Evolutionary conservation across 2,329 filamentous ascomycete species (phyloP).

Genomic region (Metarhizium anisopliae): DNA sequence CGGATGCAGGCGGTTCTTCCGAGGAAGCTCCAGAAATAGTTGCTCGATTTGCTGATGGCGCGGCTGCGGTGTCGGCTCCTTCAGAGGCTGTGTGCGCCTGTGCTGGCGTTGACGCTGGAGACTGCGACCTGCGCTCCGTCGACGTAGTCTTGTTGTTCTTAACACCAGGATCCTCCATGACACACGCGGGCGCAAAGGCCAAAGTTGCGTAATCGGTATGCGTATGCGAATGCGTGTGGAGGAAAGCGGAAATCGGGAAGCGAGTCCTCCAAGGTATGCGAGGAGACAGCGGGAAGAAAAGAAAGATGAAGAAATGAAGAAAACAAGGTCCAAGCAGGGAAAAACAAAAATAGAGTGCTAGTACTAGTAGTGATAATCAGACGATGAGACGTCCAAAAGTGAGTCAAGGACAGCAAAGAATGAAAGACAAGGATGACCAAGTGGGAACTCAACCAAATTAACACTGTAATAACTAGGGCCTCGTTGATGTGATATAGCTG

Average conservation of each 20-base stretch:
- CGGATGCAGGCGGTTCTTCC: conserved; percentile 1
- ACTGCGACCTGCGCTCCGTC: conserved; percentile 2
- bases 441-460: neutral
- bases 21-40: neutral
- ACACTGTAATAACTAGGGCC: neutral
- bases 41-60: neutral
- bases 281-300: neutral
- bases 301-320: neutral
- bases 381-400: neutral
- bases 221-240: neutral
- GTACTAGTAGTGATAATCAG: neutral
- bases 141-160: conserved; percentile 2
- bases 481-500: neutral
- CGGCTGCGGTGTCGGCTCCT: neutral
- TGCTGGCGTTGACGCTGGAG: neutral
- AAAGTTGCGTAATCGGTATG: neutral
- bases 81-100: neutral
- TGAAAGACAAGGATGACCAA: neutral
- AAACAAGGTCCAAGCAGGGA: neutral
- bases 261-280: neutral
- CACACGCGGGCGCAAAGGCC: neutral
- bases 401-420: neutral
- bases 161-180: conserved; percentile 7
- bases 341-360: neutral
- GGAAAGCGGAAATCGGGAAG: neutral